phyloP scores from a whole-genome alignment of 352 stramenopile genomes.

The Phytopythium mirpurense region DNA sequence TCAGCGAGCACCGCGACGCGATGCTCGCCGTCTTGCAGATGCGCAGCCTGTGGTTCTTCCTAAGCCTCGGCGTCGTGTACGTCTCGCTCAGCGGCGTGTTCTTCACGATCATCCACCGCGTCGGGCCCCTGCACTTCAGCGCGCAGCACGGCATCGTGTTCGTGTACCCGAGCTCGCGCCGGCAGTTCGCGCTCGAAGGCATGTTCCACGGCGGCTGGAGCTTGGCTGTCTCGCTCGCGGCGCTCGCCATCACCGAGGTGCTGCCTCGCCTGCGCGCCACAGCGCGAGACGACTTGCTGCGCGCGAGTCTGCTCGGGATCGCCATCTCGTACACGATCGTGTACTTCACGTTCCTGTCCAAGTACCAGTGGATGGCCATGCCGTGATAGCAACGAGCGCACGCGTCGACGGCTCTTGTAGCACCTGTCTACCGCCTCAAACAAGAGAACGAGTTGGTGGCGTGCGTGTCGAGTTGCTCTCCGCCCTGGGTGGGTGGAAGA shows the following conservation, averaged over 20 bases:
- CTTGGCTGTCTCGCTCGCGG: conserved; percentile 48
- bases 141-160: conserved; percentile 49
- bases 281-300: conserved; percentile 44
- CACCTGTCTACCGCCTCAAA: background rate
- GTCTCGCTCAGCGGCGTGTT: conserved; percentile 57
- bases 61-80: conserved; percentile 48
- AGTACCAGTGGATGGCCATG: conserved; percentile 46
- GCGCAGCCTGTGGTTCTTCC: conserved; percentile 48
- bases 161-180: conserved; percentile 51
- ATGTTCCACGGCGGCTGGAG: conserved; percentile 57
- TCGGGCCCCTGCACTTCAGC: conserved; percentile 45
- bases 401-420: background rate
- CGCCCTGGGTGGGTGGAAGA: no score
- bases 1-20: conserved; percentile 36
- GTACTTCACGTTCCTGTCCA: conserved; percentile 49
- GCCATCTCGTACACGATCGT: conserved; percentile 42
- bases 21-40: conserved; percentile 27
- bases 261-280: conserved; percentile 26
- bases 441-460: background rate
- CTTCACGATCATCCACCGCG: conserved; percentile 54
- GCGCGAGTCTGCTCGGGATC: conserved; percentile 32
- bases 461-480: no score
- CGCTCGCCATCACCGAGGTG: conserved; percentile 43
- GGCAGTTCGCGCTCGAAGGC: conserved; percentile 65
- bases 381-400: background rate